Base-by-base conservation (phyloP, 306 rosid species). In the Vigna mungo region DNA sequence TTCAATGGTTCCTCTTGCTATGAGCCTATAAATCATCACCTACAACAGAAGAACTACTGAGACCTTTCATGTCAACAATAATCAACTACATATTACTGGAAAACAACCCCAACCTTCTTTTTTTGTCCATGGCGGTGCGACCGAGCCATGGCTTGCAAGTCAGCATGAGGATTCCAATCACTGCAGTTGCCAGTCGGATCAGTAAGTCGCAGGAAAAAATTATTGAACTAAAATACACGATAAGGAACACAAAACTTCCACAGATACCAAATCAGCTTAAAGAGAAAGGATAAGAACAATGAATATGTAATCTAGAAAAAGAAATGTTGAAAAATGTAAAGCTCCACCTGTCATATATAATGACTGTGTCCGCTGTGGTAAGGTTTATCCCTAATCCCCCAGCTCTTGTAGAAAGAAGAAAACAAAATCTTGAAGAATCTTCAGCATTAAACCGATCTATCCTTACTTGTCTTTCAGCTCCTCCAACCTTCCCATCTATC, bases 121-220 rank as follows among this genome's bases (percentile, higher is more conserved):
- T 97, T 92, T 65, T 95, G 98, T 76, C 98, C 98, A 76, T 92
- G 97, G 39, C 98, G 93, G 80, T 95, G 98, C 81, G 98, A 97
- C 85, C 98, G 88, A 83, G 98, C 98, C 98, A 95, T 95, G 84
- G 98, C 98, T 84, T 95, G 98, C 81, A 95, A 85, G 86, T 95
- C 98, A 60, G 97, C 97, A 88, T 95, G 98, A 80, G 98, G 98
- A 87, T 95, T 95, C 98, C 98, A 95, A 78, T 95, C 98, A 89
- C 98, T 95, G 78, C 70, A 82, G 32, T 43, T 43, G 81, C 30
- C n/a, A 23, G 8, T 21, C 39, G 7, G 66, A 75, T 75, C 66
- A 68, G 72, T 63, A 68, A 43, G 43, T 63, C 52, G 20, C 11
- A 51, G 48, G 20, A 6, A 58, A 84, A 75, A 64, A 64, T 8